Evolutionary conservation across 2,329 filamentous ascomycete species (phyloP).

Genomic region (Ilyonectria destructans): DNA sequence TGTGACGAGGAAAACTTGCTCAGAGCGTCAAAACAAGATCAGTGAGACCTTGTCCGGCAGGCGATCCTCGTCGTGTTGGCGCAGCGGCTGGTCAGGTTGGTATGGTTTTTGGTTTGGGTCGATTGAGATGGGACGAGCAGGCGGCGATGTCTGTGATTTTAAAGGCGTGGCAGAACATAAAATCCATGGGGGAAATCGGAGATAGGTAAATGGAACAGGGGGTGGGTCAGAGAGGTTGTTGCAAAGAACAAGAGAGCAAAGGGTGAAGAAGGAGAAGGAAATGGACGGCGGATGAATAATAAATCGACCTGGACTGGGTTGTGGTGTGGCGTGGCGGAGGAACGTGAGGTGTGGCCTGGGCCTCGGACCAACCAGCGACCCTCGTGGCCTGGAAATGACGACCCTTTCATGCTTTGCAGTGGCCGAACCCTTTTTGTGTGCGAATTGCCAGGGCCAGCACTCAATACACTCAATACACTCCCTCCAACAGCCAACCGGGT

Average conservation of each 20-base stretch:
- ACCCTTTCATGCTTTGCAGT: conserved; percentile 1
- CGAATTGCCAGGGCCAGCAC: conserved; percentile 3
- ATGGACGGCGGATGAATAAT: conserved; percentile 31
- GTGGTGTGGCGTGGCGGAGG: conserved; percentile 29
- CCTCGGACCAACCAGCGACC: not conserved
- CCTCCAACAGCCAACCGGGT: conserved; percentile 1
- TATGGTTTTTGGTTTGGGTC: conserved; percentile 43
- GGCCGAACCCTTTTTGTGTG: conserved; percentile 17
- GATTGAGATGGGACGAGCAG: conserved; percentile 42
- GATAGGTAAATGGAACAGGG: conserved; percentile 10
- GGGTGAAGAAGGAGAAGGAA: conserved; percentile 15
- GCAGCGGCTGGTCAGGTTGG: conserved; percentile 39
- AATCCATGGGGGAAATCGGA: conserved; percentile 47
- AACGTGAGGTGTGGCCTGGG: conserved; percentile 13
- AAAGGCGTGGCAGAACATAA: conserved; percentile 45
- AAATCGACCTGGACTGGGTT: conserved; percentile 30
- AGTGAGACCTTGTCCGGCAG: conserved; percentile 39
- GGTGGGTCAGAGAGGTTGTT: conserved; percentile 35
- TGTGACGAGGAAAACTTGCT: conserved; percentile 48
- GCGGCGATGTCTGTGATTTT: conserved; percentile 39
- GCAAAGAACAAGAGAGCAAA: conserved; percentile 2
- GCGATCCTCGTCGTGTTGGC: conserved; percentile 43
- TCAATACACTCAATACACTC: conserved; percentile 10
- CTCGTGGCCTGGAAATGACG: not conserved
- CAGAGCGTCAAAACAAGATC: conserved; percentile 27